Evolutionary conservation across 2,329 filamentous ascomycete species (phyloP).

Genomic region (Microsporum ferrugineum): DNA sequence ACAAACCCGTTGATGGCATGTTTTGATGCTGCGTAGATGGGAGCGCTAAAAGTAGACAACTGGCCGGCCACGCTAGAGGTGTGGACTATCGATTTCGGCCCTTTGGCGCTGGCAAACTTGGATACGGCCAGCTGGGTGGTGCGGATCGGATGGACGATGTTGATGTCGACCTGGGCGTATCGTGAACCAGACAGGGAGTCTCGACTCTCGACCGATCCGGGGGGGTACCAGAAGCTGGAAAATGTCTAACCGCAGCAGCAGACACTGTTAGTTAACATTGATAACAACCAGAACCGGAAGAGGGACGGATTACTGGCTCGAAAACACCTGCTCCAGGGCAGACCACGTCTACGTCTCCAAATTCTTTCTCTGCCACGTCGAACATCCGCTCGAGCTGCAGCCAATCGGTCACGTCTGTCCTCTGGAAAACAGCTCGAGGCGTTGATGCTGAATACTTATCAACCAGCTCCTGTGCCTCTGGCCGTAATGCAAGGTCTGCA

Average conservation of each 20-base stretch:
- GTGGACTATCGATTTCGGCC: conserved; percentile 36
- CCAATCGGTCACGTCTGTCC: conserved; percentile 42
- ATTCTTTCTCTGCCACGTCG: conserved; percentile 37
- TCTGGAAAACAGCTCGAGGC: conserved; percentile 33
- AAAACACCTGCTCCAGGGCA: conserved; percentile 38
- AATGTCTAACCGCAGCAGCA: conserved; percentile 25
- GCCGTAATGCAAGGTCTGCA: conserved; percentile 35
- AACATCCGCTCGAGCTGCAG: conserved; percentile 40
- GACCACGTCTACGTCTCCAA: conserved; percentile 38
- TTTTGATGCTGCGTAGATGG: conserved; percentile 41
- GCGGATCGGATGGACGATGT: conserved; percentile 43
- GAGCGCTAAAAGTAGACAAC: conserved; percentile 26
- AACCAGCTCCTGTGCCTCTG: conserved; percentile 34
- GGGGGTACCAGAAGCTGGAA: conserved; percentile 42
- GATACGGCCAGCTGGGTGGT: conserved; percentile 41
- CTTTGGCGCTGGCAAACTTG: conserved; percentile 33
- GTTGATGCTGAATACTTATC: conserved; percentile 26
- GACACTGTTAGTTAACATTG: neutral
- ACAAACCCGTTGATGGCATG: conserved; percentile 41
- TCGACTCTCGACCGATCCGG: conserved; percentile 32
- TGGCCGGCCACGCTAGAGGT: conserved; percentile 41
- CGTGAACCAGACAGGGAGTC: conserved; percentile 32
- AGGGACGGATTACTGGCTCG: conserved; percentile 27
- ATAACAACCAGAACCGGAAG: neutral
- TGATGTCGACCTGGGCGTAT: conserved; percentile 40